These are phyloP conservation scores for Verticillium klebahnii DNA, from an alignment of 2,329 filamentous ascomycete genomes.

Conservation along the genomic window DNA sequence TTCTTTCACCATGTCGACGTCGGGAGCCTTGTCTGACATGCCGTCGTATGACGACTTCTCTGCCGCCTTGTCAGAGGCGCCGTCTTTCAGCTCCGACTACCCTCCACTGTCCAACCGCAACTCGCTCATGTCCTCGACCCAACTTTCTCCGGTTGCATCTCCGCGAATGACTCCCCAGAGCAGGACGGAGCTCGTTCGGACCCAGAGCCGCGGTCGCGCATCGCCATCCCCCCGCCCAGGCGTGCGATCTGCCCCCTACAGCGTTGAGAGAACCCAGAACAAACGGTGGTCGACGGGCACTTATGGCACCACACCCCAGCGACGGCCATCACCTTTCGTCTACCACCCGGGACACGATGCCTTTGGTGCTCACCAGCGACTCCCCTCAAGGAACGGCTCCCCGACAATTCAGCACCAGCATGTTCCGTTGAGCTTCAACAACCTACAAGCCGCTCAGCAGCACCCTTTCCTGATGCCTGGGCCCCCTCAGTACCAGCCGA, in stretches of 20 bases:
- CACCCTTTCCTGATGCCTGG: conserved; percentile 51
- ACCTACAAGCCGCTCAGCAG: conserved; percentile 51
- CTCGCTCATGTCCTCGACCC: conserved; percentile 66
- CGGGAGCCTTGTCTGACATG: conserved; percentile 61
- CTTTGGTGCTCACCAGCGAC: conserved; percentile 51
- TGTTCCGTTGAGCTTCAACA: conserved; percentile 48
- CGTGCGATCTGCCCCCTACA: conserved; percentile 67
- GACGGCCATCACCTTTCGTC: conserved; percentile 56
- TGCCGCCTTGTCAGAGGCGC: conserved; percentile 59
- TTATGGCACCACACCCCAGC: conserved; percentile 53
- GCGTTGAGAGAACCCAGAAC: conserved; percentile 58
- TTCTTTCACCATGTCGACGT: conserved; percentile 68
- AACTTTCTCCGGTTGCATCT: conserved; percentile 69
- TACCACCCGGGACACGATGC: conserved; percentile 58
- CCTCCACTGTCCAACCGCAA: conserved; percentile 63
- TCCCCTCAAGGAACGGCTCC: conserved; percentile 50
- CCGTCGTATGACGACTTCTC: conserved; percentile 69
- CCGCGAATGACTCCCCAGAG: conserved; percentile 60
- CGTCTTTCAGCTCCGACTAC: conserved; percentile 63
- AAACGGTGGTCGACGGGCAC: conserved; percentile 79
- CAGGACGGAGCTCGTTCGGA: conserved; percentile 57
- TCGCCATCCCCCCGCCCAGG: conserved; percentile 67
- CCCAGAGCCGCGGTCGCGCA: conserved; percentile 63
- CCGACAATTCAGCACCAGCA: conserved; percentile 41
- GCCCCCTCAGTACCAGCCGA: conserved; percentile 44